Base-by-base conservation (phyloP, 2,329 filamentous ascomycete genomes). In the Curvularia eragrostidis region DNA sequence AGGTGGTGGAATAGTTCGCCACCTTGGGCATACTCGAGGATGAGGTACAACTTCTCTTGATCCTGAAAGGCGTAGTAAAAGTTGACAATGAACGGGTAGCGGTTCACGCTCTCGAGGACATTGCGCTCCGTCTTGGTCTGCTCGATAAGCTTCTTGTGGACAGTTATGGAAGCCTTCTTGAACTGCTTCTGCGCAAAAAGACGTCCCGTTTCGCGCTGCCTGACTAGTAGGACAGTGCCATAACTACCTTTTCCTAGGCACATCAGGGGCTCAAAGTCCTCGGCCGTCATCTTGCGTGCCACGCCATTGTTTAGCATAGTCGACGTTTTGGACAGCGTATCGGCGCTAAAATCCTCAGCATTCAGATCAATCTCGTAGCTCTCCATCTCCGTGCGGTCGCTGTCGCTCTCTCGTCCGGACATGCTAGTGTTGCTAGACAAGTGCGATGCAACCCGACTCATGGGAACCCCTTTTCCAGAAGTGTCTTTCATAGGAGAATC, bases 31-130 rank as follows among this genome's bases (percentile, higher is more conserved):
- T 99, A 99, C 79, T 99, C 94, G 23, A 99, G 86, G 65, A 99
- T 98, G 44, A 99, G 83, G 75, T 99, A 99, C 32, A 99, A 87
- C 80, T 97, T 97, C 81, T 97, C 93, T 66, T 93, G 92, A 73
- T 99, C 95, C 78, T 99, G 95, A 78, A 99, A 99, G 21, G 95
- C 95, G 72, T 99, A 99, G 79, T 91, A 99, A 18, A 99, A 85
- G 79, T 98, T 98, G 64, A 99, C 95, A 47, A 99, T 93, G 75
- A 99, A 99, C 0, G 95, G 94, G 76, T 99, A 95, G 32, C 93
- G 87, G 78, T 96, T 98, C 77, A 99, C 91, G 58, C 91, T 96
- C 80, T 99, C 95, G 50, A 99, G 84, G 53, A 99, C 97, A 69
- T 89, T 89, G 48, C 95, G 90, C 80, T 99, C 95, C 2, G 94